phyloP scores from a whole-genome alignment of 2,329 filamentous ascomycete genomes.

The Colletotrichum chlorophyti region DNA sequence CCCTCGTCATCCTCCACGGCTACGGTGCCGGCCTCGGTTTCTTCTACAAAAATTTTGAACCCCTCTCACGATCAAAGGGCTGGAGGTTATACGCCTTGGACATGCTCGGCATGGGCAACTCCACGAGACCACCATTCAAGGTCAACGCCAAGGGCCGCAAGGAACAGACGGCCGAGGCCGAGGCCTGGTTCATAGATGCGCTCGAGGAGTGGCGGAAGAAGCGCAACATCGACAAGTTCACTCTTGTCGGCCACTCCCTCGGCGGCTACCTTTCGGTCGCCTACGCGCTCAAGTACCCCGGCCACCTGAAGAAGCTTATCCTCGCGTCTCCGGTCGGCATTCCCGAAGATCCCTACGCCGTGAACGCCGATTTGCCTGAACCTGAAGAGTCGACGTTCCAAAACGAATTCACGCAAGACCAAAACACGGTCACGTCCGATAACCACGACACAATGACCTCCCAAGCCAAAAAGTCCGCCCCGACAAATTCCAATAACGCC shows the following conservation, averaged over 20 bases:
- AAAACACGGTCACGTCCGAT: conserved; percentile 57
- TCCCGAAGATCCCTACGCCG: conserved; percentile 91
- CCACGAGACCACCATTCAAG: conserved; percentile 56
- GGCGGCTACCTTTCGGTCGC: conserved; percentile 95
- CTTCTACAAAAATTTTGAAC: conserved; percentile 98
- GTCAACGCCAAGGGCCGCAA: conserved; percentile 83
- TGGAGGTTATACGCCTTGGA: conserved; percentile 83
- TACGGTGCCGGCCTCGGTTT: conserved; percentile 97
- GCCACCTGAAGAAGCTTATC: conserved; percentile 93
- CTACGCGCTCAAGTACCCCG: conserved; percentile 96
- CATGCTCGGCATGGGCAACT: conserved; percentile 41
- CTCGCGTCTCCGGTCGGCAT: conserved; percentile 94
- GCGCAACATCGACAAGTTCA: conserved; percentile 91
- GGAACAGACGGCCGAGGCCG: conserved; percentile 84
- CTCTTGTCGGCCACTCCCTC: conserved; percentile 88
- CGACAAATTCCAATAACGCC: conserved; percentile 41
- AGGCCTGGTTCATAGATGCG: conserved; percentile 95
- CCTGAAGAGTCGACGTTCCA: conserved; percentile 74
- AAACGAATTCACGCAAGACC: conserved; percentile 82
- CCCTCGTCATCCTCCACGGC: conserved; percentile 93
- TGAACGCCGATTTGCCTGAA: conserved; percentile 81
- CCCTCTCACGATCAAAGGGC: conserved; percentile 76
- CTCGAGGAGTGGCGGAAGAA: conserved; percentile 94
- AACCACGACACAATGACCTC: conserved; percentile 38
- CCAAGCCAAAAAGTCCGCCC: conserved; percentile 41